Evolutionary conservation across 139 green algal genomes (phyloP).

Genomic region (Chlorokybus atmophyticus): DNA sequence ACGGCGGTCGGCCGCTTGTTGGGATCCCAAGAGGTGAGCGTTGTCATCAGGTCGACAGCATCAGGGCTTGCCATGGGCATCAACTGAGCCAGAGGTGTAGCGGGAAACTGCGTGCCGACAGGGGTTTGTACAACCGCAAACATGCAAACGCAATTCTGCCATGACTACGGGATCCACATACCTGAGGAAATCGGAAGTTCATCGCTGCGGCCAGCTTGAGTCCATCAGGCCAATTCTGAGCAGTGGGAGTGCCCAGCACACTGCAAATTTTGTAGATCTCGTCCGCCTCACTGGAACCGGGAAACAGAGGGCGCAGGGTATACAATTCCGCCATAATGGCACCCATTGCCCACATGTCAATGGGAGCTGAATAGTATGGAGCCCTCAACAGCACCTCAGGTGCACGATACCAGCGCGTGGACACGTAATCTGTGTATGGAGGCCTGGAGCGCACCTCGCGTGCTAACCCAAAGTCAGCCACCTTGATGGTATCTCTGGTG

Average conservation of each 20-base stretch:
- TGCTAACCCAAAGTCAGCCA: slow-evolving; percentile 92
- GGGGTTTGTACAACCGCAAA: neutral
- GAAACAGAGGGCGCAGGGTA: slow-evolving; percentile 84
- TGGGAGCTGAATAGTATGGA: slow-evolving; percentile 54
- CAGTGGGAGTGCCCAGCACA: slow-evolving; percentile 73
- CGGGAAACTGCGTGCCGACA: slow-evolving; percentile 29
- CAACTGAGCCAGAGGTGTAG: slow-evolving; percentile 49
- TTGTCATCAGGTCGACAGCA: slow-evolving; percentile 71
- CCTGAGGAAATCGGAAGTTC: slow-evolving; percentile 63
- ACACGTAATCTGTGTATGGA: slow-evolving; percentile 92
- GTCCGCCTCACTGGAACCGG: slow-evolving; percentile 62
- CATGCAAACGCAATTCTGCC: slow-evolving; percentile 7
- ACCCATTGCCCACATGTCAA: slow-evolving; percentile 88
- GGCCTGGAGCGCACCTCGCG: slow-evolving; percentile 66
- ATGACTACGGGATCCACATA: neutral
- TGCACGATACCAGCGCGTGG: slow-evolving; percentile 66
- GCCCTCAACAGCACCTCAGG: slow-evolving; percentile 79
- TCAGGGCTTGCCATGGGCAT: slow-evolving; percentile 62
- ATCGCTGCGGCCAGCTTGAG: slow-evolving; percentile 63
- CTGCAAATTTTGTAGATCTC: slow-evolving; percentile 87
- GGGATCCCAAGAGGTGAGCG: slow-evolving; percentile 48
- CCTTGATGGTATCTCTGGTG: slow-evolving; percentile 58
- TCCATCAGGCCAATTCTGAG: slow-evolving; percentile 68
- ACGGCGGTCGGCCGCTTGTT: slow-evolving; percentile 61
- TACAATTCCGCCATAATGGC: slow-evolving; percentile 91